Evolutionary conservation across 441 rosid species (phyloP).

Genomic region (Adansonia gregorii): DNA sequence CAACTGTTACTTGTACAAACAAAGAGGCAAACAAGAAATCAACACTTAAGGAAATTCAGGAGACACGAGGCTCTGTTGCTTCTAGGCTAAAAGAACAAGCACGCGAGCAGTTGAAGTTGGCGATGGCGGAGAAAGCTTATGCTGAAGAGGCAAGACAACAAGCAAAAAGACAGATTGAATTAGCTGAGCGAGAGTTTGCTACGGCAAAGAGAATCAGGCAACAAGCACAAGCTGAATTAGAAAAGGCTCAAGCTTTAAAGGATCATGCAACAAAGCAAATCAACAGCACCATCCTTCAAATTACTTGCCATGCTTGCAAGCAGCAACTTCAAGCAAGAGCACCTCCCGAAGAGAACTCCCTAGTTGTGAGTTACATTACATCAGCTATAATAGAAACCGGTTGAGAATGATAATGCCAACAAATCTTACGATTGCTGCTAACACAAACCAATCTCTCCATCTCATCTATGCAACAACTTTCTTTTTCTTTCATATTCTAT

Average conservation of each 20-base stretch:
- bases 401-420: constrained; percentile 41
- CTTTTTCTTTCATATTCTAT: background rate
- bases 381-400: constrained; percentile 60
- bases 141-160: constrained; percentile 62
- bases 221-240: constrained; percentile 67
- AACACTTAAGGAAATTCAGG: background rate
- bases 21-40: constrained; percentile 25
- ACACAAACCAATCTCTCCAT: constrained; percentile 13
- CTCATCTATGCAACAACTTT: no score
- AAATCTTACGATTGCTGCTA: constrained; percentile 23
- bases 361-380: constrained; percentile 60
- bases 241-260: constrained; percentile 55
- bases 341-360: constrained; percentile 55
- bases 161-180: constrained; percentile 56
- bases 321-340: constrained; percentile 54
- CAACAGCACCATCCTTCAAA: constrained; percentile 57
- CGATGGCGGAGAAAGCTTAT: constrained; percentile 52
- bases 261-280: constrained; percentile 61
- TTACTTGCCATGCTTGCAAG: constrained; percentile 72
- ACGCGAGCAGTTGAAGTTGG: constrained; percentile 50
- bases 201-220: constrained; percentile 78
- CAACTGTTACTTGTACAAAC: constrained; percentile 13
- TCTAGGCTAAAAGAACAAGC: constrained; percentile 46
- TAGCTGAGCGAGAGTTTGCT: constrained; percentile 66
- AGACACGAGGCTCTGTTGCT: constrained; percentile 20